Evolutionary conservation across 768 basidiomycete species (phyloP).

Genomic region (Amylocystis lapponica): DNA sequence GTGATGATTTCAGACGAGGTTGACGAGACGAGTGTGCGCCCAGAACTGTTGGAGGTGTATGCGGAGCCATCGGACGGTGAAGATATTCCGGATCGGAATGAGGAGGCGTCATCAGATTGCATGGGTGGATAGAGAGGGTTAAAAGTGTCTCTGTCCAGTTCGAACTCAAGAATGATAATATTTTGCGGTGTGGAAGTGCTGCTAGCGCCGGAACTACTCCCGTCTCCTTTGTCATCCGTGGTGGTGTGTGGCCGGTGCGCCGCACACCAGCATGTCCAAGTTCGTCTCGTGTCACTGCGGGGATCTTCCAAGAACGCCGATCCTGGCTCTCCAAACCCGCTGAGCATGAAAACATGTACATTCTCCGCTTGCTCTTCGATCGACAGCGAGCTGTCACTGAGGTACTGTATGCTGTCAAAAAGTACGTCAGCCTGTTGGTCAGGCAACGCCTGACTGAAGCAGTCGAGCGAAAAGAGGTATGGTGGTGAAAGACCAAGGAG

Average conservation of each 20-base stretch:
- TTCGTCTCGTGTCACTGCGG: conserved; percentile 30
- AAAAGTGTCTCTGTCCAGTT: conserved; percentile 61
- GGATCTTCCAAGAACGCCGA: conserved; percentile 32
- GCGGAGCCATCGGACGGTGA: conserved; percentile 21
- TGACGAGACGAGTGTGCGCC: conserved; percentile 19
- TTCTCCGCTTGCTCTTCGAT: conserved; percentile 39
- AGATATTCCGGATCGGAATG: conserved; percentile 16
- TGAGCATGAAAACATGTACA: conserved; percentile 64
- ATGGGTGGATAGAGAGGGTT: conserved; percentile 63
- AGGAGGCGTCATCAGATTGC: conserved; percentile 4
- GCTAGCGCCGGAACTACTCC: neutral
- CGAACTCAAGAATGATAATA: conserved; percentile 73
- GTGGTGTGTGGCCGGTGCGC: conserved; percentile 45
- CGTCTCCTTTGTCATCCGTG: conserved; percentile 1
- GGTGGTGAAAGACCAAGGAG: conserved; percentile 68
- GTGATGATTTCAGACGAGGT: conserved; percentile 9
- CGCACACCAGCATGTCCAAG: conserved; percentile 70
- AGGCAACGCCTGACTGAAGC: conserved; percentile 66
- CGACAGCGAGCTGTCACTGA: conserved; percentile 43
- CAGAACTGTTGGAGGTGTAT: conserved; percentile 15
- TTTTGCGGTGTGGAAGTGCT: conserved; percentile 16
- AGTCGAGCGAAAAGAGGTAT: conserved; percentile 65
- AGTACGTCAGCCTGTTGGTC: conserved; percentile 59
- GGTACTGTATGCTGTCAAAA: conserved; percentile 69
- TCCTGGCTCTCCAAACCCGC: conserved; percentile 66